These are phyloP conservation scores for Bipolaris sorokiniana DNA, from an alignment of 2,329 filamentous ascomycete genomes.

Conservation along the genomic window DNA sequence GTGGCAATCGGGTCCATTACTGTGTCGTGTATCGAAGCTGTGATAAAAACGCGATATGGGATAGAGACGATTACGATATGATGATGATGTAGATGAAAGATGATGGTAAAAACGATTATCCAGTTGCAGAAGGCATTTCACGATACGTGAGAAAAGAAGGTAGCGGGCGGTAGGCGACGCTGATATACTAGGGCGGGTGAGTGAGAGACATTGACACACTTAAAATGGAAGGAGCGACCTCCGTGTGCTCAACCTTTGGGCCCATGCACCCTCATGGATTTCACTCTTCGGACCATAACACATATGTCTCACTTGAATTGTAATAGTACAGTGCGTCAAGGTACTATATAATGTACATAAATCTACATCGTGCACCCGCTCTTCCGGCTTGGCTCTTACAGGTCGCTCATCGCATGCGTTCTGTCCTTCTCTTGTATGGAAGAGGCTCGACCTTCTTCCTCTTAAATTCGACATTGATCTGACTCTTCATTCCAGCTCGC, in stretches of 20 bases:
- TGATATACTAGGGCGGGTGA: not conserved
- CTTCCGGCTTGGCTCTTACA: slow-evolving; percentile 5
- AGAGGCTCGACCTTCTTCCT: slow-evolving; percentile 74
- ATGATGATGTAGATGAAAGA: not conserved
- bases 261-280: not conserved
- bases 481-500: slow-evolving; percentile 72
- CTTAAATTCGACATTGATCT: slow-evolving; percentile 81
- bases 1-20: slow-evolving; percentile 13
- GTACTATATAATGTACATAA: slow-evolving; percentile 13
- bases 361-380: slow-evolving; percentile 15
- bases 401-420: slow-evolving; percentile 51
- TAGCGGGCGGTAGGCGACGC: too few species aligned
- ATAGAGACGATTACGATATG: not conserved
- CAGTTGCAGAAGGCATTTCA: not conserved
- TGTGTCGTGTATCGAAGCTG: not conserved
- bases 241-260: not conserved
- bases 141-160: too few species aligned
- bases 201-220: not conserved
- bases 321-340: not conserved
- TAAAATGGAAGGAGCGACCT: slow-evolving; percentile 7
- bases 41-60: not conserved
- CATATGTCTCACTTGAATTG: not conserved
- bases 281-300: not conserved
- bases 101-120: not conserved
- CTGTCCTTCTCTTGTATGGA: slow-evolving; percentile 66